Evolutionary conservation across 2,329 filamentous ascomycete genomes (phyloP).

Genomic region (Macroventuria anomochaeta): DNA sequence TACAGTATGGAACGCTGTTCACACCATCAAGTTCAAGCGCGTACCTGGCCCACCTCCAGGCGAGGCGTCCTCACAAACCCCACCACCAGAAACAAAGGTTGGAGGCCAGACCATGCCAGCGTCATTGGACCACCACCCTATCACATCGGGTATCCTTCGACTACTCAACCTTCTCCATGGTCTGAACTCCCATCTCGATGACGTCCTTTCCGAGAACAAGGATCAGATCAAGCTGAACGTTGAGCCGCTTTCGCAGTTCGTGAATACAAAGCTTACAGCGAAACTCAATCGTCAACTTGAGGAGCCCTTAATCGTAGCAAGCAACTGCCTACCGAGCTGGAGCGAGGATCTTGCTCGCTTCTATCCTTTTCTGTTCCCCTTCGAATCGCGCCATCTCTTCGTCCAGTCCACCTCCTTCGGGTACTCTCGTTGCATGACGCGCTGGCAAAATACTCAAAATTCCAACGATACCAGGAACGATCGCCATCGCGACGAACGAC

Average conservation of each 20-base stretch:
- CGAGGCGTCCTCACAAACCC: constrained; percentile 69
- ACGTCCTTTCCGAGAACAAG: constrained; percentile 81
- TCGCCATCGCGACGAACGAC: constrained; percentile 83
- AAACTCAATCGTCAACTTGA: constrained; percentile 97
- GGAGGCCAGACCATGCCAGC: constrained; percentile 71
- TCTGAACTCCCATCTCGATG: constrained; percentile 90
- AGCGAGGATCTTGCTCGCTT: constrained; percentile 91
- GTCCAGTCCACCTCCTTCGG: constrained; percentile 97
- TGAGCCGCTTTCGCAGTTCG: constrained; percentile 90
- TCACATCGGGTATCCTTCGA: constrained; percentile 84
- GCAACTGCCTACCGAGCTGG: constrained; percentile 94
- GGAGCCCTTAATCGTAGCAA: constrained; percentile 94
- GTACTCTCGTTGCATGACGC: constrained; percentile 94
- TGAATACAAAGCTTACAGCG: constrained; percentile 97
- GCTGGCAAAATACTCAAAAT: constrained; percentile 92
- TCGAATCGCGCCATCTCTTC: constrained; percentile 96
- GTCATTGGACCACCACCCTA: constrained; percentile 82
- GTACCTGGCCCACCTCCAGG: constrained; percentile 81
- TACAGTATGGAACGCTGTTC: constrained; percentile 87
- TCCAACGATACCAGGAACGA: constrained; percentile 82
- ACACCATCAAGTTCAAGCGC: constrained; percentile 89
- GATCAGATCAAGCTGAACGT: constrained; percentile 72
- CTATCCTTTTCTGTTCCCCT: constrained; percentile 97
- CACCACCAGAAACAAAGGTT: constrained; percentile 58
- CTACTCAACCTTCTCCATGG: constrained; percentile 90